phyloP scores from a whole-genome alignment of 306 rosid genomes.

The Calophaca sinica region DNA sequence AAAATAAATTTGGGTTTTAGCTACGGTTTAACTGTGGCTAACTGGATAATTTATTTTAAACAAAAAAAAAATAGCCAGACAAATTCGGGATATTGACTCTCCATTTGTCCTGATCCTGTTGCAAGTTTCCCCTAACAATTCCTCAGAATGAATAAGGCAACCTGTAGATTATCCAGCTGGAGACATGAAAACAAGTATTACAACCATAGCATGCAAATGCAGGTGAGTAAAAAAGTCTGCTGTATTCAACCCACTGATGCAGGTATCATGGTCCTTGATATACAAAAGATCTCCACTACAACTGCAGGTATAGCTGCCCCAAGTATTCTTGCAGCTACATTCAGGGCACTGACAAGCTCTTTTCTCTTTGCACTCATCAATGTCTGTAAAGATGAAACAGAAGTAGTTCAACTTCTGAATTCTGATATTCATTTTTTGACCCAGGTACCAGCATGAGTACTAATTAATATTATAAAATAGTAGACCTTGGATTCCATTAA shows the following conservation, averaged over 20 bases:
- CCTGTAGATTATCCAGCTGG: slow-evolving; percentile 63
- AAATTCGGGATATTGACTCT: too few species aligned
- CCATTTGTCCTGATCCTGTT: too few species aligned
- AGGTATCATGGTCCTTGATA: slow-evolving; percentile 85
- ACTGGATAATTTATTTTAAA: too few species aligned
- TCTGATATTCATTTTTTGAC: slow-evolving; percentile 3
- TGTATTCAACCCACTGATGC: slow-evolving; percentile 78
- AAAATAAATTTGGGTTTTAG: too few species aligned
- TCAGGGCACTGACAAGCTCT: slow-evolving; percentile 90
- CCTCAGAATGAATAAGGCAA: too few species aligned
- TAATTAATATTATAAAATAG: neutral
- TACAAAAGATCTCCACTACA: slow-evolving; percentile 84
- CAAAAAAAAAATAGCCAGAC: too few species aligned
- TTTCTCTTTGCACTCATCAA: slow-evolving; percentile 85
- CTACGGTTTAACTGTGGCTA: too few species aligned
- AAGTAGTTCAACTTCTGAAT: slow-evolving; percentile 30
- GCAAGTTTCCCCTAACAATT: too few species aligned
- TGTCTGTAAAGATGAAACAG: slow-evolving; percentile 55
- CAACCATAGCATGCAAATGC: slow-evolving; percentile 29
- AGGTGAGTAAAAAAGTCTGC: slow-evolving; percentile 4
- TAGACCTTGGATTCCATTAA: neutral
- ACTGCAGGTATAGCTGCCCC: slow-evolving; percentile 91
- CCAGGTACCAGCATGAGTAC: slow-evolving; percentile 18
- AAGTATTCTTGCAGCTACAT: slow-evolving; percentile 86
- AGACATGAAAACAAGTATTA: slow-evolving; percentile 32